These are phyloP conservation scores for Amyloporia xantha DNA, from an alignment of 768 basidiomycete species.

Conservation along the genomic window DNA sequence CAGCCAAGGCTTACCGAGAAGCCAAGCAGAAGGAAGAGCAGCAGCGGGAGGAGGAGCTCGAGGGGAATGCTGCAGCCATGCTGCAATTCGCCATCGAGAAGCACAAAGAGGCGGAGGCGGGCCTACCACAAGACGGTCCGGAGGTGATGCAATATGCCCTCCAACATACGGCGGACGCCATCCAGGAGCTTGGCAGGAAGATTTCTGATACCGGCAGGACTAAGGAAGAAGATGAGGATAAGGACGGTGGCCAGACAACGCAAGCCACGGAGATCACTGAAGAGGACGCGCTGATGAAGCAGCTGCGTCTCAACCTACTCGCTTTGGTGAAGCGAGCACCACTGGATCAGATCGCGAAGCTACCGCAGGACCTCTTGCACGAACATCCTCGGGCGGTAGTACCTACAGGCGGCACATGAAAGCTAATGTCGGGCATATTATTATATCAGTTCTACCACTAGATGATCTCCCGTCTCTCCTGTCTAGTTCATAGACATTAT, in stretches of 20 bases:
- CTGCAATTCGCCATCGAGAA: constrained; percentile 24
- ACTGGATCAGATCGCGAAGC: constrained; percentile 56
- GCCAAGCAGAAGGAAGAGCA: constrained; percentile 23
- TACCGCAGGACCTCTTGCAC: constrained; percentile 61
- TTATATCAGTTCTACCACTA: no score
- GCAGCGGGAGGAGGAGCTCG: constrained; percentile 16
- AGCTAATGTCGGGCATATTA: no score
- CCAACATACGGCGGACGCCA: constrained; percentile 46
- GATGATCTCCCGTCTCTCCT: no score
- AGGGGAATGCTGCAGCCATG: constrained; percentile 25
- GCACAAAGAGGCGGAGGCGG: constrained; percentile 22
- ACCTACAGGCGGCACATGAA: constrained; percentile 36
- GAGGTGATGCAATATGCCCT: constrained; percentile 51
- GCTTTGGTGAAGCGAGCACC: constrained; percentile 76
- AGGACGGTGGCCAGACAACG: constrained; percentile 3
- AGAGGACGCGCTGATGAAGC: constrained; percentile 48
- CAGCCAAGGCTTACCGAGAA: constrained; percentile 24
- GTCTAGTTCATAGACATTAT: no score
- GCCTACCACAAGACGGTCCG: constrained; percentile 11
- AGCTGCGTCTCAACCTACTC: constrained; percentile 65
- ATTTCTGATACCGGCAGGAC: constrained; percentile 9
- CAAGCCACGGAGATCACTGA: constrained; percentile 2
- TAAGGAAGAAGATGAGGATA: constrained; percentile 7
- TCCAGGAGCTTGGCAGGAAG: constrained; percentile 34
- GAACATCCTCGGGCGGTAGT: constrained; percentile 58